Conservation (phyloP, 495 filamentous ascomycete genomes). For the Xylaria venustula region DNA sequence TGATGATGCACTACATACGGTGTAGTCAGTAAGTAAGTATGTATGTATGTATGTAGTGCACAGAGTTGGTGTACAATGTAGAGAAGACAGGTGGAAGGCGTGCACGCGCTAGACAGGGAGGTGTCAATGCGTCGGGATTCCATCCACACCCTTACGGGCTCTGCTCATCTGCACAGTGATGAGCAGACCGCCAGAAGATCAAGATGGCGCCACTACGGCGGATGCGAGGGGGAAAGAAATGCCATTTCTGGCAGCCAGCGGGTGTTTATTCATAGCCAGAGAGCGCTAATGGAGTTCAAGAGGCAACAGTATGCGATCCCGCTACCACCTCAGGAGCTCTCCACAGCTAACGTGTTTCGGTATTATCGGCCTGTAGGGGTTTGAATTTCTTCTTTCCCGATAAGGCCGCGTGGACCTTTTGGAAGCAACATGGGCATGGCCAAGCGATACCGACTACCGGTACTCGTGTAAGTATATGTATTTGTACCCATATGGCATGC, state of each 20-base stretch:
- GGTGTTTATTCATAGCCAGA: neutral
- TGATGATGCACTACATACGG: too few species aligned
- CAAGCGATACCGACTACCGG: neutral
- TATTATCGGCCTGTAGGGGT: conserved; percentile 7
- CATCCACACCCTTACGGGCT: conserved; percentile 7
- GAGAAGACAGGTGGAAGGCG: neutral
- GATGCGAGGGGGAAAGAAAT: neutral
- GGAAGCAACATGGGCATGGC: neutral
- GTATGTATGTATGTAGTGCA: too few species aligned
- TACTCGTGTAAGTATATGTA: too few species aligned
- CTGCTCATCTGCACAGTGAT: conserved; percentile 7
- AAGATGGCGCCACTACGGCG: conserved; percentile 10
- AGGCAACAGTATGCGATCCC: conserved; percentile 11
- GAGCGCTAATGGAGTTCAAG: neutral
- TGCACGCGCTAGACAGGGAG: neutral
- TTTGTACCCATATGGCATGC: too few species aligned
- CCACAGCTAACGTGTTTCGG: conserved; percentile 2
- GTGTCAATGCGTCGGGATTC: conserved; percentile 15
- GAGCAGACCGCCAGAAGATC: conserved; percentile 13
- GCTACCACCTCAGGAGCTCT: neutral
- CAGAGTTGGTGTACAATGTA: too few species aligned
- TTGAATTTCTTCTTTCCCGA: conserved; percentile 1
- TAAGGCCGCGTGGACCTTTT: conserved; percentile 1
- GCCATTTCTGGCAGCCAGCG: neutral
- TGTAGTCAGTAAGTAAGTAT: neutral